Percentiles rank a stretch among this genome's conserved stretches.
Evolutionary conservation across 176 grass and related monocot species (phyloP).

Genomic region (Ensete ventricosum): DNA sequence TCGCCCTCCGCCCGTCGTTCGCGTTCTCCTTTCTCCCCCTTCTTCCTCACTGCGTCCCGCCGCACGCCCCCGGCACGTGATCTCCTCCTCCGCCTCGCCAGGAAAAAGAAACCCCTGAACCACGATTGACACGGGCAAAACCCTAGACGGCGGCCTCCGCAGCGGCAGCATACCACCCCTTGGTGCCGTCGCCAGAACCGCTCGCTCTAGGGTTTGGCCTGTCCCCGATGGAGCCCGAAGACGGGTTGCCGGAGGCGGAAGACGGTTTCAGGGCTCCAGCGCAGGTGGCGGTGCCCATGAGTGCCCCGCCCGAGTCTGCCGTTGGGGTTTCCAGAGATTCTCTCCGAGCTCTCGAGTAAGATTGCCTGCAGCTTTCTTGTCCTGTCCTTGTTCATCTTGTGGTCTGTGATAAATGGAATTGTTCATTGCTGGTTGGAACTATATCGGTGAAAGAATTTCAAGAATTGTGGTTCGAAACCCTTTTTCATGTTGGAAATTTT

Average conservation of each 20-base stretch:
- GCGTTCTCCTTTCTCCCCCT: not conserved
- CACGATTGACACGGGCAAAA: not conserved
- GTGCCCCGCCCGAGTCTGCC: not conserved
- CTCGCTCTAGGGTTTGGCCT: not conserved
- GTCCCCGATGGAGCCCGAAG: not conserved
- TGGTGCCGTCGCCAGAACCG: not conserved
- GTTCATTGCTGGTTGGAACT: not conserved
- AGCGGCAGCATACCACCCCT: not conserved
- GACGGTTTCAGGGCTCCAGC: not conserved
- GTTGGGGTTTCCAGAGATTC: slow-evolving; percentile 8
- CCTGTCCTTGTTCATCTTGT: not conserved
- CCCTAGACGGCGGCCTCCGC: not conserved
- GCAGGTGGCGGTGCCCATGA: not conserved
- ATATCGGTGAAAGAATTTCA: not conserved
- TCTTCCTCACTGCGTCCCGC: not conserved
- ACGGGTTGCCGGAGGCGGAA: not conserved
- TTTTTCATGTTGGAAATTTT: not conserved
- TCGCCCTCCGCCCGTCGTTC: not conserved
- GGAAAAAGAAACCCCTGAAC: not conserved
- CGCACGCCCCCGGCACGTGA: not conserved
- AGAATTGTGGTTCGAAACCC: not conserved
- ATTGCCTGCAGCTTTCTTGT: not conserved
- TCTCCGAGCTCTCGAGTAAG: slow-evolving; percentile 4
- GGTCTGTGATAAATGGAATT: not conserved
- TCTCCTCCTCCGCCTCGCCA: not conserved